Base-by-base conservation (phyloP, 73 alveolate species). In the Durusdinium trenchii region DNA sequence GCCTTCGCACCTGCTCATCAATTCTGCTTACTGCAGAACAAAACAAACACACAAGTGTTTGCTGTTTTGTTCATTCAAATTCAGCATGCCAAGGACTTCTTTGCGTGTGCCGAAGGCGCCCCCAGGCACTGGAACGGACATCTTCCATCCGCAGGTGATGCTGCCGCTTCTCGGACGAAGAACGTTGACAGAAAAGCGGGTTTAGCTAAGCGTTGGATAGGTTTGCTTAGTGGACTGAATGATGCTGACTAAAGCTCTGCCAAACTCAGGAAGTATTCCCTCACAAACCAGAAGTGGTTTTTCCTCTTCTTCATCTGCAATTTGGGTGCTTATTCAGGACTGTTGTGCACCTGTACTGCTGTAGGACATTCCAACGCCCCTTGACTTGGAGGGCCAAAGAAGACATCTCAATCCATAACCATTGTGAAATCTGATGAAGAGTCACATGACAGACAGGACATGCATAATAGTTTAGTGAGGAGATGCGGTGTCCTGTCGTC, bases 251-350 rank as follows among this genome's bases (percentile, higher is more conserved):
- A 75, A 50, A 60, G 73, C 73, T 32, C 9, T 35, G 64, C 45
- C 43, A 10, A 43, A 35, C 87, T 57, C 52, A 91, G 98, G 98
- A 91, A 91, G 60, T 91, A 91, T n/a, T 91, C 98, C 98, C 85
- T 91, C 90, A 91, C 90, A 73, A 91, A 91, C 89, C 79, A 67
- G 78, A 91, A 91, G 57, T 91, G 98, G 98, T 91, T 91, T 89
- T 91, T 91, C 48, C 98, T 91, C 76, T 91, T 91, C 89, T 69
- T 69, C 78, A 78, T 78, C 48, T 91, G 98, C 90, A 91, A 91
- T 76, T 20, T 48, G 45, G 98, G 98, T 16, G 98, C 98, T n/a
- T 91, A 91, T 50, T 48, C 98, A 91, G 98, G 98, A 76, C n/a
- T n/a, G n/a, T n/a, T 57, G 12, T 16, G 69, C 32, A 23, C 23